Percentiles rank a stretch among this genome's conserved stretches.
Conservation (phyloP, 345 rosid genomes). For the Gossypioides kirkii region DNA sequence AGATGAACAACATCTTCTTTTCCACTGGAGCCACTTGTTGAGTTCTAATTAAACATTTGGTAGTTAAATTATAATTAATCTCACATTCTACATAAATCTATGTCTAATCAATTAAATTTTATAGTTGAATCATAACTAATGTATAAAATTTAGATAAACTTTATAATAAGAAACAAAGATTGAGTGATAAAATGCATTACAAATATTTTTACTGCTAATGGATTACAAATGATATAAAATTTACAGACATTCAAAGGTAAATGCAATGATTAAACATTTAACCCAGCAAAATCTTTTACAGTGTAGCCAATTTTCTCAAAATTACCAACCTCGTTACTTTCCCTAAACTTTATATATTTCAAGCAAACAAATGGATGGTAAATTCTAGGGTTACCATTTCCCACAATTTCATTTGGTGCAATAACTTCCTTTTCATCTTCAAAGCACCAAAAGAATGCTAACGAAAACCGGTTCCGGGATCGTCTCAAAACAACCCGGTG, state of each 20-base stretch:
- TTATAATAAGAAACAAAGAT: no score
- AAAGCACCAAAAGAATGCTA: conserved; percentile 71
- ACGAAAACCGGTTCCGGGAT: conserved; percentile 41
- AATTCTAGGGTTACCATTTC: conserved; percentile 35
- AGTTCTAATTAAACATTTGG: no score
- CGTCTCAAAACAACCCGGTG: conserved; percentile 57
- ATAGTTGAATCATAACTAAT: no score
- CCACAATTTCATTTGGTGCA: conserved; percentile 57
- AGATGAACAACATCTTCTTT: no score
- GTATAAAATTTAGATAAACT: no score
- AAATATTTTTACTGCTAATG: background rate
- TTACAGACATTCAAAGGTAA: background rate
- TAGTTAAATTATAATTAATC: no score
- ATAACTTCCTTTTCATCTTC: conserved; percentile 56
- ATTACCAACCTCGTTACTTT: conserved; percentile 53
- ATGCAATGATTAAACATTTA: conserved; percentile 10
- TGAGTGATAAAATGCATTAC: no score
- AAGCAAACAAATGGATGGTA: conserved; percentile 52
- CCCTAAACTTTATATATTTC: conserved; percentile 58
- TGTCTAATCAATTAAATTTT: no score
- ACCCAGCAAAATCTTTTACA: conserved; percentile 61
- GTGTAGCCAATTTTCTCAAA: conserved; percentile 61
- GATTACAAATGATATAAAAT: background rate
- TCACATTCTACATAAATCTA: no score
- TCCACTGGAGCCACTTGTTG: no score